Conservation (phyloP, 345 rosid genomes). For the Aquilaria sinensis region DNA sequence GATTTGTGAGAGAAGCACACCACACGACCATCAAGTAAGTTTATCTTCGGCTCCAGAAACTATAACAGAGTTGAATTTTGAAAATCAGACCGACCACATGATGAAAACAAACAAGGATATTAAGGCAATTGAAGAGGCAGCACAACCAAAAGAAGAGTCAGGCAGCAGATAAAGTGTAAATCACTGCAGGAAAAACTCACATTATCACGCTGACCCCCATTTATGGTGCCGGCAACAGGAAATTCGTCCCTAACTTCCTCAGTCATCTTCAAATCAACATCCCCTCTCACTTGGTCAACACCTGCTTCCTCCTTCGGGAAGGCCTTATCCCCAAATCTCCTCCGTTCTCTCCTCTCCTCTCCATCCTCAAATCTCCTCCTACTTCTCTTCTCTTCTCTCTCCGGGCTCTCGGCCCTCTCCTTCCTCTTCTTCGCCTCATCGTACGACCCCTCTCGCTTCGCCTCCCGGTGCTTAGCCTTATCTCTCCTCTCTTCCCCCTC, state of each 20-base stretch:
- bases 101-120: no score
- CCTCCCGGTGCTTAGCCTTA: conserved; percentile 17
- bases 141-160: not conserved
- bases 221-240: conserved; percentile 2
- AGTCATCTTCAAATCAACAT: conserved; percentile 22
- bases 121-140: no score
- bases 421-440: conserved; percentile 31
- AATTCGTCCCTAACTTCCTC: conserved; percentile 25
- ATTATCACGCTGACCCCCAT: conserved; percentile 29
- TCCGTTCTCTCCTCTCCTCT: conserved; percentile 35
- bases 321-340: conserved; percentile 46
- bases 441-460: conserved; percentile 26
- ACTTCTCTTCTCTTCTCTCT: conserved; percentile 36
- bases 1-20: no score
- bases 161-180: not conserved
- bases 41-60: no score
- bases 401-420: conserved; percentile 32
- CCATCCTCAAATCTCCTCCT: conserved; percentile 38
- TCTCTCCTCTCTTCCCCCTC: conserved; percentile 17
- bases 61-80: no score
- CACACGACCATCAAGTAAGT: no score
- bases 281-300: conserved; percentile 10
- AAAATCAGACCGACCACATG: no score
- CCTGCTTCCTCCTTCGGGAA: conserved; percentile 14
- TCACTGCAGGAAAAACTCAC: conserved; percentile 30